Evolutionary conservation across 495 filamentous ascomycete genomes (phyloP), one percentile per base, ranked within the genome.

Genomic region (Penicillium mononematosum): DNA sequence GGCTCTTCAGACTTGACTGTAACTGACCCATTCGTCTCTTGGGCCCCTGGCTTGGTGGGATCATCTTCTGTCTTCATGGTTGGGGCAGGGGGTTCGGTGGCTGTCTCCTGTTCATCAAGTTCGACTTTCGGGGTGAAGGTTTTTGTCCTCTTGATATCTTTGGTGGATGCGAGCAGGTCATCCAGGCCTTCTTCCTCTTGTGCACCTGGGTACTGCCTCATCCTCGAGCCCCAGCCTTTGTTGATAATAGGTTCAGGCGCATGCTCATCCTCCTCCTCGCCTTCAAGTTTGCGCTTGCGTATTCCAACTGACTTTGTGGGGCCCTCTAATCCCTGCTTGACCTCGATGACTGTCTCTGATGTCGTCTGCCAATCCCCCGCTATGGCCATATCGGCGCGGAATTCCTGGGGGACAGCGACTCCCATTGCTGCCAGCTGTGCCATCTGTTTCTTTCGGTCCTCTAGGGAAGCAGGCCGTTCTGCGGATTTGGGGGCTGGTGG

Each of bases 331-430:
- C 82, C 81, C 19, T 81, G 74, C 47, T 63, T 55, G 38, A 63
- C 58, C 27, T 86, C 68, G 20, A 79, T 64, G 45, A 61, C 75
- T 36, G 61, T 67, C 66, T 86, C 83, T 3, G 82, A 80, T 1
- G 89, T 82, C 7, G 86, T 87, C 64, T 89, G 81, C 94, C 94
- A 99, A 45, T 94, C 88, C 20, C 94, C 91, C n/a, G 86, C 86
- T 77, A 96, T 81, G 5, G 91, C 91, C 84, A 96, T 85, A 53
- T 91, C 88, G 7, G 78, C 72, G 50, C 91, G 77, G 60, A 85
- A 85, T 63, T 93, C 87, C 29, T 91, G 85, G 11, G 94, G 94
- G 34, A 98, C 83, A 17, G 83, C 82, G 43, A 99, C 84, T 0
- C 94, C 94, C 80, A 99, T 83, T 48, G 87, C 89, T 5, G 86